A percentile compares a stretch with the other conserved stretches of the same genome.
phyloP scores from a whole-genome alignment of 2,329 filamentous ascomycete species.

The Bimuria novae-zelandiae region DNA sequence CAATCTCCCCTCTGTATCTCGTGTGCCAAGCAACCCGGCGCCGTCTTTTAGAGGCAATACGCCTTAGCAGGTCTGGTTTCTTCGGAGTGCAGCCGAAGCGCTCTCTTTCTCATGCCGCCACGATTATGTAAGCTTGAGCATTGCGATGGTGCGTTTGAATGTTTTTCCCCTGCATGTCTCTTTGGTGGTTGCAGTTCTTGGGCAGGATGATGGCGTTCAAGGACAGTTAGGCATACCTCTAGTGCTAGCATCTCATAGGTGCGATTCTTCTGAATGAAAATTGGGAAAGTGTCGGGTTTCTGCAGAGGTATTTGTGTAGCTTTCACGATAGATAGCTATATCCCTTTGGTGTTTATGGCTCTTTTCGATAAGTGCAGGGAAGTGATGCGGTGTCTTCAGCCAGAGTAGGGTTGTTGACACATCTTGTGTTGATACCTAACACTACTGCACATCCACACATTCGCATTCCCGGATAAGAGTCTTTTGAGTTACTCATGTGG shows the following conservation, averaged over 20 bases:
- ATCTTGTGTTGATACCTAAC: too few species aligned
- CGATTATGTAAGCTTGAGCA: conserved; percentile 24
- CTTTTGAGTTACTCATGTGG: too few species aligned
- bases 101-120: conserved; percentile 23
- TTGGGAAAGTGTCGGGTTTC: not conserved
- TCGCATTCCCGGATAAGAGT: too few species aligned
- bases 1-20: conserved; percentile 22
- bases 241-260: conserved; percentile 13
- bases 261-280: not conserved
- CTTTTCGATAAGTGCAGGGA: too few species aligned
- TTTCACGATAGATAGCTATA: not conserved
- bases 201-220: conserved; percentile 9
- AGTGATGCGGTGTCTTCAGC: not conserved
- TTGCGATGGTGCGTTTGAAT: conserved; percentile 33
- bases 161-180: conserved; percentile 17
- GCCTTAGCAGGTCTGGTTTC: conserved; percentile 14
- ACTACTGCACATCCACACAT: too few species aligned
- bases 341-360: not conserved
- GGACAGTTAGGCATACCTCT: conserved; percentile 4
- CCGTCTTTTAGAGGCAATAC: conserved; percentile 19
- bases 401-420: too few species aligned
- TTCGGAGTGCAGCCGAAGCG: conserved; percentile 8
- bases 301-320: not conserved
- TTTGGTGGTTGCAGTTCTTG: conserved; percentile 9
- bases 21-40: conserved; percentile 24